phyloP scores from a whole-genome alignment of 1,139 yeast genomes.

The Kurtzmaniella quercitrusa region DNA sequence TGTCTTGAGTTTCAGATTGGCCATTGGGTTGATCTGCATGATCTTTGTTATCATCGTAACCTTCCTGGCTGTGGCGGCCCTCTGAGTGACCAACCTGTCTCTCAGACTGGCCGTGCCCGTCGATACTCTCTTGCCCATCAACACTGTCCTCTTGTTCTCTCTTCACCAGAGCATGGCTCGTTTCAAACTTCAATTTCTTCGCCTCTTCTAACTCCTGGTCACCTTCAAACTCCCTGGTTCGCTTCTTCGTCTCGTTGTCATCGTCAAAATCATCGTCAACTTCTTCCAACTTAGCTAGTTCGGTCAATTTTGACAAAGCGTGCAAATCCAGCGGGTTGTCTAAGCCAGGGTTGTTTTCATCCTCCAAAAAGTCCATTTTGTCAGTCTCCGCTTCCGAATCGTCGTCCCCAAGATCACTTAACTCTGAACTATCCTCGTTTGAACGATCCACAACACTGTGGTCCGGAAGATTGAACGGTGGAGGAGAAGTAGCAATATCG shows the following conservation, averaged over 20 bases:
- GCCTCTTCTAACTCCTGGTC: constrained; percentile 11
- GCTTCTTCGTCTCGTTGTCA: constrained; percentile 7
- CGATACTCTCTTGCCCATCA: not conserved
- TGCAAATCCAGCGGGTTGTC: constrained; percentile 30
- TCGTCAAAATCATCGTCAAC: constrained; percentile 27
- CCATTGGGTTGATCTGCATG: too few species aligned
- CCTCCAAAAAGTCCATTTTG: constrained; percentile 56
- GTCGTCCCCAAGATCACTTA: constrained; percentile 58
- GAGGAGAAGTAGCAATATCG: constrained; percentile 40
- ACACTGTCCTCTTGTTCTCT: not conserved
- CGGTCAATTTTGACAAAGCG: constrained; percentile 37
- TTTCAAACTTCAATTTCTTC: constrained; percentile 3
- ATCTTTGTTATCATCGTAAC: constrained; percentile 1
- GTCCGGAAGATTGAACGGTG: constrained; percentile 24
- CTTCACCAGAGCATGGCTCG: constrained; percentile 1
- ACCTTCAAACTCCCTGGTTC: constrained; percentile 8
- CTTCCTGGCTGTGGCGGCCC: too few species aligned
- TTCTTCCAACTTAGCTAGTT: constrained; percentile 38
- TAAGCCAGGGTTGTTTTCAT: constrained; percentile 20
- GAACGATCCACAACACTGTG: constrained; percentile 4
- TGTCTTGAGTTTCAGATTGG: not conserved
- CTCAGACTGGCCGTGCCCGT: not conserved
- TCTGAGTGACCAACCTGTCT: too few species aligned
- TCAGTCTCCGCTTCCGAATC: constrained; percentile 82
- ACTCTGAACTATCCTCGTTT: constrained; percentile 42